Percentiles rank a stretch among this genome's conserved stretches.
Conservation (phyloP, 371 early-diverging fungal species). For the Mortierella sp. region DNA sequence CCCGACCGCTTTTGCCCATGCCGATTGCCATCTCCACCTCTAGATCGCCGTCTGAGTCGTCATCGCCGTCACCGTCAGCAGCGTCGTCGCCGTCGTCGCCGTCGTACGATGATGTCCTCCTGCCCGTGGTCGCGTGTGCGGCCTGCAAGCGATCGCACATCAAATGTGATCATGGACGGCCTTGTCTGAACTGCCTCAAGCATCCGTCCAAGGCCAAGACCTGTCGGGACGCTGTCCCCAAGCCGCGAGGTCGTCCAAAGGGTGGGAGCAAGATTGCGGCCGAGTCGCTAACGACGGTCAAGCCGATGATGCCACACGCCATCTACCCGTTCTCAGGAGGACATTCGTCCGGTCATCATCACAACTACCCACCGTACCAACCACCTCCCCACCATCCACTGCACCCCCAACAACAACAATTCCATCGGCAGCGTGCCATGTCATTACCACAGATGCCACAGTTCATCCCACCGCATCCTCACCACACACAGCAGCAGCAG, state of each 20-base stretch:
- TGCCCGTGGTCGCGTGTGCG: constrained; percentile 47
- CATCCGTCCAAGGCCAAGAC: constrained; percentile 41
- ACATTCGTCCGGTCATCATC: neutral
- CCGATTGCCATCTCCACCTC: constrained; percentile 15
- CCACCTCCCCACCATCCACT: neutral
- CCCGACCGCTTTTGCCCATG: constrained; percentile 13
- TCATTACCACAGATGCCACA: constrained; percentile 34
- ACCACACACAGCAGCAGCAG: constrained; percentile 19
- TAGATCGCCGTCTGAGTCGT: neutral
- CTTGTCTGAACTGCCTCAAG: constrained; percentile 53
- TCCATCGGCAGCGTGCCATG: constrained; percentile 37
- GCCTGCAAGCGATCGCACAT: constrained; percentile 52
- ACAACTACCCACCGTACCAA: neutral
- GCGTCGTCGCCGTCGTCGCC: constrained; percentile 30
- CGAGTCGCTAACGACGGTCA: constrained; percentile 16
- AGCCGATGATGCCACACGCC: constrained; percentile 1
- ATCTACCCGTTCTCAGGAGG: neutral
- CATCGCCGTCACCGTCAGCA: constrained; percentile 22
- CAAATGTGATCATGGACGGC: constrained; percentile 52
- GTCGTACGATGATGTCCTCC: constrained; percentile 33
- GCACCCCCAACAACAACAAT: constrained; percentile 14
- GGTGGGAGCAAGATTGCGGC: constrained; percentile 40
- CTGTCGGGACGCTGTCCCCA: constrained; percentile 48
- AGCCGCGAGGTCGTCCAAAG: constrained; percentile 53
- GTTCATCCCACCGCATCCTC: constrained; percentile 13